A percentile compares a stretch with the other conserved stretches of the same genome.
Evolutionary conservation across 352 stramenopile species (phyloP).

Genomic region (Nothophytophthora sp.): DNA sequence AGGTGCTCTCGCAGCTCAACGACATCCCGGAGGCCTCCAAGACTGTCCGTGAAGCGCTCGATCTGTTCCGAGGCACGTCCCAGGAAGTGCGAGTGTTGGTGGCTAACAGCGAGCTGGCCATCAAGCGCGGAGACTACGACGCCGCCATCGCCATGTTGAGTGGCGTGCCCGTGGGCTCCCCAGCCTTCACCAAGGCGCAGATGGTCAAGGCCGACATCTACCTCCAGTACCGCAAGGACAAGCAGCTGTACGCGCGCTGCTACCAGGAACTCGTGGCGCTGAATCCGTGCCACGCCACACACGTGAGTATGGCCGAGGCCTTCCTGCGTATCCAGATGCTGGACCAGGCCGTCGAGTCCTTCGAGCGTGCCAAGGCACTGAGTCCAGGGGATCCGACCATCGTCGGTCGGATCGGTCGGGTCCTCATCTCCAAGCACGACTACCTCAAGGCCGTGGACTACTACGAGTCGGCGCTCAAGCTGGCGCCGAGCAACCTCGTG

Average conservation of each 20-base stretch:
- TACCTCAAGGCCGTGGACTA: constrained; percentile 94
- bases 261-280: constrained; percentile 89
- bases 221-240: constrained; percentile 92
- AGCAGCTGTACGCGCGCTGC: constrained; percentile 86
- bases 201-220: constrained; percentile 95
- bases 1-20: constrained; percentile 80
- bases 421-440: constrained; percentile 93
- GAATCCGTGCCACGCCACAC: constrained; percentile 65
- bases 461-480: constrained; percentile 90
- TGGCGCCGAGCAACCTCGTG: constrained; percentile 70
- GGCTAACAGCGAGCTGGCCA: constrained; percentile 89
- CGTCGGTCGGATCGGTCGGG: constrained; percentile 86
- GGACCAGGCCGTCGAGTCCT: constrained; percentile 84
- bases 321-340: constrained; percentile 93
- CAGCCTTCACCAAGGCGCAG: constrained; percentile 86
- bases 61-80: constrained; percentile 71
- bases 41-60: constrained; percentile 67
- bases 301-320: constrained; percentile 91
- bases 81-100: constrained; percentile 93
- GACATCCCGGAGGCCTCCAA: constrained; percentile 67
- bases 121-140: constrained; percentile 91
- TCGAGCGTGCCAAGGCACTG: constrained; percentile 56
- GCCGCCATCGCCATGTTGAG: constrained; percentile 90
- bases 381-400: constrained; percentile 77
- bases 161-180: constrained; percentile 74